Percentiles rank a stretch among this genome's conserved stretches.
phyloP scores from a whole-genome alignment of 768 basidiomycete species.

The Lactarius hengduanensis region DNA sequence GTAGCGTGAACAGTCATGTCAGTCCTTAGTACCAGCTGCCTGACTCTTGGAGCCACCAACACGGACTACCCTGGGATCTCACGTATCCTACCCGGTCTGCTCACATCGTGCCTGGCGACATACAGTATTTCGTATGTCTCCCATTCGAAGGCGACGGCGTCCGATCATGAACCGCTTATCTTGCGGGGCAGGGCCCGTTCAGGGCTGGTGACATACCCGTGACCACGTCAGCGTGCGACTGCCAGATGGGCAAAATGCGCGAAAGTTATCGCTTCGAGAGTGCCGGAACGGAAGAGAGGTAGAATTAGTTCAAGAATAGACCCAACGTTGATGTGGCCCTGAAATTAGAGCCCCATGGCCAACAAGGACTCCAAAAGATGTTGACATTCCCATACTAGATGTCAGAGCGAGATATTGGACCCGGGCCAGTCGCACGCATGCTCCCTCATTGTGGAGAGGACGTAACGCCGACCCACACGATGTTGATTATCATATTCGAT shows the following conservation, averaged over 20 bases:
- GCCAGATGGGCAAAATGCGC: background rate
- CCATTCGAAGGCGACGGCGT: background rate
- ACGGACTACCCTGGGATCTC: background rate
- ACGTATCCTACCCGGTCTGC: background rate
- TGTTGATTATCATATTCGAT: background rate
- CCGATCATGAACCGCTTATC: background rate
- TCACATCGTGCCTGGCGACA: background rate
- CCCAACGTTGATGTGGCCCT: background rate
- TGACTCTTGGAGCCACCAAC: background rate
- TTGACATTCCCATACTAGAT: background rate
- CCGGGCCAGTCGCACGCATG: background rate
- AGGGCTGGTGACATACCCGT: background rate
- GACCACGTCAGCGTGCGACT: background rate
- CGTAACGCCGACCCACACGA: background rate
- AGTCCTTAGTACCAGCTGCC: background rate
- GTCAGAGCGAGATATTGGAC: background rate
- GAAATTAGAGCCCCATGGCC: background rate
- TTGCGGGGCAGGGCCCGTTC: background rate
- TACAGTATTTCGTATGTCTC: background rate
- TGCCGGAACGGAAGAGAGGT: background rate
- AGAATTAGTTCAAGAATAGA: background rate
- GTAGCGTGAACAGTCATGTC: background rate
- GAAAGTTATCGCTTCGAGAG: background rate
- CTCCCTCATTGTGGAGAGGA: background rate
- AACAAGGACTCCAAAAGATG: background rate